Base-by-base conservation (phyloP, 148 eudicot genomes). In the Rhododendron henanense region DNA sequence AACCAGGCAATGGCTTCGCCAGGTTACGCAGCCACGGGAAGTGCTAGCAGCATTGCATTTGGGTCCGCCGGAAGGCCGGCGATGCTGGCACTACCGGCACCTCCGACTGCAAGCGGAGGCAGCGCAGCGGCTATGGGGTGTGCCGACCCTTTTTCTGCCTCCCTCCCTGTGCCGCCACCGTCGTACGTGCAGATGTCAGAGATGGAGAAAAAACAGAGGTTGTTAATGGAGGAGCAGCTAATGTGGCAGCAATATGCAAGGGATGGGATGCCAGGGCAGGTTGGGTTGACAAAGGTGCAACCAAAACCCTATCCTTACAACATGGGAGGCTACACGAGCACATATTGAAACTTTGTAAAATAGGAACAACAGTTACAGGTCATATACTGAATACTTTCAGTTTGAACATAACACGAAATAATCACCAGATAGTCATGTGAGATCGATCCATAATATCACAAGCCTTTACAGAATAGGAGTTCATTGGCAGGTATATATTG, bases 151-250 rank as follows among this genome's bases (percentile, higher is more conserved):
- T 97, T 95, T 87, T 92, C 92, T 5, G 93, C 96, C 1, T 95
- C 98, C 7, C 73, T 92, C 3, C 92, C 86, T 4, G 91, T 95
- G 19, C 86, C 98, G 0, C 95, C 98, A 53, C 97, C 97, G 6
- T 19, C 96, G 4, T 96, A 91, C 31, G 96, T 96, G 81, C 99
- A 96, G 82, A 95, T 96, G 95, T 87, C 96, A 15, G 99, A 96
- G 28, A 53, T 95, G 90, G 98, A 96, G 88, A 94, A 88, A 89
- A 96, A 95, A 83, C 98, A 93, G 74, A 89, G 89, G 83, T 47
- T 90, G 53, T 83, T 96, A 82, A 79, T 94, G 71, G 91, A 95
- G 83, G 99, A 96, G 89, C 99, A 96, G 53, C 15, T 87, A 19
- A 85, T 93, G 94, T 96, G 99, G 98, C 94, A 95, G 71, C 94